A percentile compares a stretch with the other conserved stretches of the same genome.
Conservation (phyloP, 164 flowering plant genomes). For the Stephania japonica region DNA sequence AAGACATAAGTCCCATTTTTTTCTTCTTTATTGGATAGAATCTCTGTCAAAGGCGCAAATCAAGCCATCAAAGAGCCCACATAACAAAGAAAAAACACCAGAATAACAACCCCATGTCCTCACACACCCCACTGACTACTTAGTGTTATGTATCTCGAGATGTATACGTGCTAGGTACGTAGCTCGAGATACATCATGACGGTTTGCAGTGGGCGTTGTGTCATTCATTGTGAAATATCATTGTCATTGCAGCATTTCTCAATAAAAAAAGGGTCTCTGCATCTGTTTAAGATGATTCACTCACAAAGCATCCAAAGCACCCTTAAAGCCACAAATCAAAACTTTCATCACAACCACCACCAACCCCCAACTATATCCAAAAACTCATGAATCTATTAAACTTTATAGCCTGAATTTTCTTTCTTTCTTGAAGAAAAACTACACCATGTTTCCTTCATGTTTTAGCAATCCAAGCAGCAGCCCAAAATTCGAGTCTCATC, state of each 20-base stretch:
- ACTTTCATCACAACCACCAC: neutral
- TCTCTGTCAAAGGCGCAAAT: constrained; percentile 43
- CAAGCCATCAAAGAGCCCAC: constrained; percentile 28
- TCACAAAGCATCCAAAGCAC: neutral
- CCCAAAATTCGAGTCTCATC: constrained; percentile 17
- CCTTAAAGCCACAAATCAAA: neutral
- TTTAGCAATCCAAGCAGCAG: constrained; percentile 36
- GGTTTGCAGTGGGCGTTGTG: no score
- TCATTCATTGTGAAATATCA: no score
- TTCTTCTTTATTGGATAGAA: neutral
- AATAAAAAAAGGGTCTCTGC: no score
- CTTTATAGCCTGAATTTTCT: neutral
- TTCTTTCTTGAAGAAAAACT: neutral
- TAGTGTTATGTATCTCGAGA: no score
- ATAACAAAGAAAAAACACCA: neutral
- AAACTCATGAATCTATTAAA: neutral
- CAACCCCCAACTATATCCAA: neutral
- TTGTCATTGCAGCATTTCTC: no score
- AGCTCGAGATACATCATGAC: no score
- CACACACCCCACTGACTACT: neutral
- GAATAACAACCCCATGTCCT: neutral
- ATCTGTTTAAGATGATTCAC: no score
- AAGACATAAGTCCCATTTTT: neutral
- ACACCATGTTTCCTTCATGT: constrained; percentile 41
- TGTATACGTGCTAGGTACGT: no score